Percentiles rank a stretch among this genome's conserved stretches.
Conservation (phyloP, 2,329 filamentous ascomycete genomes). For the Fusarium austroafricanum region DNA sequence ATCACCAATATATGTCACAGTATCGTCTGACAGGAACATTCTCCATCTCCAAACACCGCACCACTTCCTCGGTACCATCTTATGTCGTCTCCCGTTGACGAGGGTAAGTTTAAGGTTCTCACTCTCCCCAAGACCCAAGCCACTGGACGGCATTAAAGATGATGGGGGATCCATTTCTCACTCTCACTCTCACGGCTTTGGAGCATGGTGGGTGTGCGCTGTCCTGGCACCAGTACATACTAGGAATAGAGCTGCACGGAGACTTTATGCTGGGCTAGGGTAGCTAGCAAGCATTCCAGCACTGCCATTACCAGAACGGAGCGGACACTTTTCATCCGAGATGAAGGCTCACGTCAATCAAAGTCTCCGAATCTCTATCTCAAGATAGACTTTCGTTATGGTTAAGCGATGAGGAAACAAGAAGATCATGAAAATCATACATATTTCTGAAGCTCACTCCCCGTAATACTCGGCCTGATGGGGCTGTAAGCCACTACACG, state of each 20-base stretch:
- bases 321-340: constrained; percentile 15
- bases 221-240: constrained; percentile 8
- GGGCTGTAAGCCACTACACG: constrained; percentile 15
- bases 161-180: constrained; percentile 28
- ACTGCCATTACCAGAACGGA: constrained; percentile 33
- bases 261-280: constrained; percentile 15
- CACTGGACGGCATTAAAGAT: constrained; percentile 32
- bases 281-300: neutral
- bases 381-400: neutral
- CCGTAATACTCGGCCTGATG: constrained; percentile 1
- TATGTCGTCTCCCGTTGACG: constrained; percentile 35
- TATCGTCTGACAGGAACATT: constrained; percentile 14
- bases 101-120: constrained; percentile 47
- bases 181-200: constrained; percentile 19
- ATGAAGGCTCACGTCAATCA: neutral
- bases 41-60: constrained; percentile 9
- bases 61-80: constrained; percentile 27
- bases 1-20: neutral
- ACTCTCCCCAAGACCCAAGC: constrained; percentile 42
- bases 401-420: neutral
- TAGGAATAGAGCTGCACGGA: constrained; percentile 12
- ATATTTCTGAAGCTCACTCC: neutral
- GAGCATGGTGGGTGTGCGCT: constrained; percentile 11
- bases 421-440: neutral
- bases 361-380: constrained; percentile 16